Base-by-base conservation (phyloP, 768 basidiomycete genomes). In the Leucocoprinus leucothites region DNA sequence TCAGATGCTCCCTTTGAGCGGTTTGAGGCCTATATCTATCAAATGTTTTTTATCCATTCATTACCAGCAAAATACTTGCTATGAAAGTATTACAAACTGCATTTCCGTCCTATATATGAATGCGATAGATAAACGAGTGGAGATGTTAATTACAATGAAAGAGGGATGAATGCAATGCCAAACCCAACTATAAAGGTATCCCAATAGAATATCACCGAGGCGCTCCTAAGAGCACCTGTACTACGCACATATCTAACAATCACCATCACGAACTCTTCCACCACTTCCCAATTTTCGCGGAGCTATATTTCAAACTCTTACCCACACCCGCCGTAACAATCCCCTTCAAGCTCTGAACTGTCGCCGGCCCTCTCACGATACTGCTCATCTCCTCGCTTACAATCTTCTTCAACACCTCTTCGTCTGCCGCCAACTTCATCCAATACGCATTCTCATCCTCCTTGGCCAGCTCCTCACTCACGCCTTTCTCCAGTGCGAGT, bases 211-310 rank as follows among this genome's bases (percentile, higher is more conserved):
- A 31, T 31, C 5, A 24, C 35, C 26, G 31, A 16, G 28, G 26
- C 26, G 41, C 16, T 31, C 31, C 31, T 38, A 13, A 38, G 40
- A 25, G 24, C 31, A 34, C n/a, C 28, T 26, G 21, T 28, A 14
- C 35, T 18, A 16, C 9, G 38, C 24, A 9, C 25, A n/a, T 4
- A 24, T 25, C 42, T 7, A 38, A 34, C 31, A 13, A 34, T 34
- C 38, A 3, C 14, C 38, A 16, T 64, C 54, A 70, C 61, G 72
- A 67, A 22, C 79, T 74, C 44, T 61, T 63, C 82, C 89, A 89
- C 89, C 93, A 97, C 71, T 98, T 98, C 35, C 80, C 70, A 18
- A 95, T 73, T 74, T 98, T 98, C 44, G 86, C 82, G 22, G 77
- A 60, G 43, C 81, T 74, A 63, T 98, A 98, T 41, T 81, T 81